Evolutionary conservation across 108 stramenopile genomes (phyloP).

Genomic region (Hondaea fermentalgiana): DNA sequence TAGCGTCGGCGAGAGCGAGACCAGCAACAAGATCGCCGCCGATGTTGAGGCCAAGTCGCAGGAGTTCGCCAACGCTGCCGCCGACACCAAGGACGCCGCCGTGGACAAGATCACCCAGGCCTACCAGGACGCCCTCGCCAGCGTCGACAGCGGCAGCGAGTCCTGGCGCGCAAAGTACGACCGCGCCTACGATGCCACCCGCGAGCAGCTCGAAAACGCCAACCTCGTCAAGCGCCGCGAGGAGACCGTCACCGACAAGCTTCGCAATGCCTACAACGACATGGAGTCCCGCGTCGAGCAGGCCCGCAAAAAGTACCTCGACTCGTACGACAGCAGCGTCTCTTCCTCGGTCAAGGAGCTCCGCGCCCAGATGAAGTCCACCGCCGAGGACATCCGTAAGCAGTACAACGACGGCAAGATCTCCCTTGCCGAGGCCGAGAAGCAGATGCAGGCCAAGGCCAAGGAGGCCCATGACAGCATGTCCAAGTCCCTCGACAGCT

Average conservation of each 20-base stretch:
- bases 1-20: not conserved
- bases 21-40: not conserved
- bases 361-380: not conserved
- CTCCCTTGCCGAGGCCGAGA: not conserved
- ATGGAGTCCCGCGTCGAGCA: not conserved
- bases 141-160: not conserved
- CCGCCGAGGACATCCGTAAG: not conserved
- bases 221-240: not conserved
- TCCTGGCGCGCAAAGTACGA: not conserved
- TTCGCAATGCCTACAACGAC: not conserved
- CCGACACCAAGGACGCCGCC: not conserved
- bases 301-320: not conserved
- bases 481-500: not conserved
- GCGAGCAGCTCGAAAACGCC: not conserved
- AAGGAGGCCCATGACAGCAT: not conserved
- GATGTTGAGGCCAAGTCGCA: not conserved
- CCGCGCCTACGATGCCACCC: not conserved
- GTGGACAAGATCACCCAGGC: not conserved
- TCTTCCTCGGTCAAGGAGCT: not conserved
- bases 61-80: not conserved
- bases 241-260: not conserved
- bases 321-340: not conserved
- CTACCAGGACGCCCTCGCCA: not conserved
- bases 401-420: not conserved
- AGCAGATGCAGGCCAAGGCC: not conserved